Conservation (phyloP, 2,329 filamentous ascomycete species). For the Arthrobotrys sinensis region DNA sequence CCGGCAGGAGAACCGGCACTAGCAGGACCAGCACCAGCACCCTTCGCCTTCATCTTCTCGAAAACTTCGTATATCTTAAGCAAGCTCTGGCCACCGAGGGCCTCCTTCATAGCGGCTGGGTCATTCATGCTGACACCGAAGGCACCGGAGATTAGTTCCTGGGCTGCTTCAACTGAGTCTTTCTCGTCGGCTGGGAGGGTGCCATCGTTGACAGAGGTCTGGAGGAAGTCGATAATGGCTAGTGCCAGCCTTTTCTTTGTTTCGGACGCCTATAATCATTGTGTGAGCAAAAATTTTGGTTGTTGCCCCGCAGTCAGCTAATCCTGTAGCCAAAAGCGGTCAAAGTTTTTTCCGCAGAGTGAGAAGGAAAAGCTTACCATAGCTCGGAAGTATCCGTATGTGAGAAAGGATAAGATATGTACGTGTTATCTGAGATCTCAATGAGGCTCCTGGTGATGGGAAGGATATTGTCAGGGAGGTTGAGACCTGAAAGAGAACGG, state of each 20-base stretch:
- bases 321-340: conserved; percentile 39
- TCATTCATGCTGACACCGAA: conserved; percentile 94
- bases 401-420: not conserved
- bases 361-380: conserved; percentile 52
- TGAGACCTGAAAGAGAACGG: conserved; percentile 11
- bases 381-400: conserved; percentile 27
- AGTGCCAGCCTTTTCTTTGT: conserved; percentile 92
- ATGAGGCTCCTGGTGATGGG: conserved; percentile 20
- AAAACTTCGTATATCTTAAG: conserved; percentile 94
- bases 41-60: conserved; percentile 87
- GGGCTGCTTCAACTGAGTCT: conserved; percentile 93
- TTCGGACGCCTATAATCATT: conserved; percentile 65
- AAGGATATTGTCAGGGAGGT: conserved; percentile 21
- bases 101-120: conserved; percentile 79
- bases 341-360: conserved; percentile 42
- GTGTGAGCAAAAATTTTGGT: conserved; percentile 2
- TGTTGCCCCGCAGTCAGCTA: conserved; percentile 46
- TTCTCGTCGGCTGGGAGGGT: conserved; percentile 89
- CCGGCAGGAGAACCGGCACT: conserved; percentile 67
- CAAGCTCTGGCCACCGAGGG: conserved; percentile 88
- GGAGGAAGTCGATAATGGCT: conserved; percentile 96
- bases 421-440: conserved; percentile 11
- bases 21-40: conserved; percentile 68
- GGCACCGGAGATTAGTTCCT: conserved; percentile 92
- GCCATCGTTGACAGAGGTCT: conserved; percentile 86